These are phyloP conservation scores for Calocybe cyanea DNA, from an alignment of 768 basidiomycete genomes.

Conservation along the genomic window DNA sequence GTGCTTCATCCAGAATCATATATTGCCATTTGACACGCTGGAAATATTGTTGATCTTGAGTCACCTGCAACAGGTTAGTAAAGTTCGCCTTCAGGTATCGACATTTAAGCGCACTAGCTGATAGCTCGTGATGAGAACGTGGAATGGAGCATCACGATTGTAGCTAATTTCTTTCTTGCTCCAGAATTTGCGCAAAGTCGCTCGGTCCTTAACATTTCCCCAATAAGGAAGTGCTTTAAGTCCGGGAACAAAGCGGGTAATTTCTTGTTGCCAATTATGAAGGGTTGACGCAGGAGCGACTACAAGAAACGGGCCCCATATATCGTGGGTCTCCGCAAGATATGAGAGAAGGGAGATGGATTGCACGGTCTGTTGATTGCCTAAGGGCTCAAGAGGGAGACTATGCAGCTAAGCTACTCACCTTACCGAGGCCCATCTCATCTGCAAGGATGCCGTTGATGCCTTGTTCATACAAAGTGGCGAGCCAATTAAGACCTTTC, in stretches of 20 bases:
- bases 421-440: constrained; percentile 96
- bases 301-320: constrained; percentile 99
- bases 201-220: constrained; percentile 95
- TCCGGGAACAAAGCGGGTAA: constrained; percentile 90
- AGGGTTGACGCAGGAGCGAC: constrained; percentile 96
- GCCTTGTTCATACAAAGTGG: constrained; percentile 95
- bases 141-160: constrained; percentile 92
- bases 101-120: constrained; percentile 60
- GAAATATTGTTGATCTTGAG: constrained; percentile 97
- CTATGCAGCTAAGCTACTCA: constrained; percentile 21
- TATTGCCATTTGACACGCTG: constrained; percentile 99
- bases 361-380: constrained; percentile 77
- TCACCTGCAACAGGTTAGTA: constrained; percentile 49
- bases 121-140: constrained; percentile 95
- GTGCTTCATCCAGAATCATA: constrained; percentile 99
- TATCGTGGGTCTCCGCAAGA: constrained; percentile 94
- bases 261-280: constrained; percentile 99
- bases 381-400: constrained; percentile 3
- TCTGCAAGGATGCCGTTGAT: constrained; percentile 99
- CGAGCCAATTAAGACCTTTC: constrained; percentile 97
- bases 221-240: constrained; percentile 97
- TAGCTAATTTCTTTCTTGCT: constrained; percentile 96
- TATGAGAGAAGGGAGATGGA: constrained; percentile 95
- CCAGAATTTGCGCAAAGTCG: constrained; percentile 95
- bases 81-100: too few relatives aligned